Conservation (phyloP, 1,284 basidiomycete genomes). For the Gymnopus androsaceus region DNA sequence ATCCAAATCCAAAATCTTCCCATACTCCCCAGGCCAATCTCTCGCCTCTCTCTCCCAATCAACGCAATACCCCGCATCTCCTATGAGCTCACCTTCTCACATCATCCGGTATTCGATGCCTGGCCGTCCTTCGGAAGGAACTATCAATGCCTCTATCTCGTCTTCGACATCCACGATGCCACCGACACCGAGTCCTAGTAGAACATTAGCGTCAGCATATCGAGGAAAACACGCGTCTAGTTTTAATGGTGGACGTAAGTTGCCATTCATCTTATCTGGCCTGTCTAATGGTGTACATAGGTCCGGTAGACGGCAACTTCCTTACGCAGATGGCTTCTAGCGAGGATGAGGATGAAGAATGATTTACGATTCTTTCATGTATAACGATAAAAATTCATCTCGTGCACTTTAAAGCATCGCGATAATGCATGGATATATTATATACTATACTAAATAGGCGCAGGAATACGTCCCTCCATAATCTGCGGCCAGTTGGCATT, state of each 20-base stretch:
- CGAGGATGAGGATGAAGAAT: constrained; percentile 8
- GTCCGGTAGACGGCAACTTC: constrained; percentile 15
- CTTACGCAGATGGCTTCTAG: constrained; percentile 8
- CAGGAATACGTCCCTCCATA: constrained; percentile 10
- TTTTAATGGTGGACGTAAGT: constrained; percentile 13
- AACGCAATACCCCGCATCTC: constrained; percentile 11
- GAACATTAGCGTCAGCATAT: constrained; percentile 12
- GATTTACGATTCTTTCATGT: not conserved
- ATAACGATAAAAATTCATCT: not conserved
- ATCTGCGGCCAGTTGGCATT: constrained; percentile 12
- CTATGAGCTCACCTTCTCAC: constrained; percentile 13
- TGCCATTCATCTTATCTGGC: not conserved
- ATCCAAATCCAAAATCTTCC: constrained; percentile 6
- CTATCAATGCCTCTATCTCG: constrained; percentile 2
- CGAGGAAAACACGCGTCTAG: constrained; percentile 8
- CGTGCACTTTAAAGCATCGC: too few relatives aligned
- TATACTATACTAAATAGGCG: too few relatives aligned
- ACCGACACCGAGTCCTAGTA: constrained; percentile 14
- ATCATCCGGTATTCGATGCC: constrained; percentile 16
- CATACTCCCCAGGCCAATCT: constrained; percentile 8
- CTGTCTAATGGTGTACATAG: not conserved
- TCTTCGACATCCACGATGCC: constrained; percentile 16
- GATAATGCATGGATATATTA: too few relatives aligned
- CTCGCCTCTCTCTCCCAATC: not conserved
- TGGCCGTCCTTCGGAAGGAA: not conserved